Percentiles rank a stretch among this genome's conserved stretches.
Conservation (phyloP, 495 filamentous ascomycete genomes). For the Aspergillus affinis region DNA sequence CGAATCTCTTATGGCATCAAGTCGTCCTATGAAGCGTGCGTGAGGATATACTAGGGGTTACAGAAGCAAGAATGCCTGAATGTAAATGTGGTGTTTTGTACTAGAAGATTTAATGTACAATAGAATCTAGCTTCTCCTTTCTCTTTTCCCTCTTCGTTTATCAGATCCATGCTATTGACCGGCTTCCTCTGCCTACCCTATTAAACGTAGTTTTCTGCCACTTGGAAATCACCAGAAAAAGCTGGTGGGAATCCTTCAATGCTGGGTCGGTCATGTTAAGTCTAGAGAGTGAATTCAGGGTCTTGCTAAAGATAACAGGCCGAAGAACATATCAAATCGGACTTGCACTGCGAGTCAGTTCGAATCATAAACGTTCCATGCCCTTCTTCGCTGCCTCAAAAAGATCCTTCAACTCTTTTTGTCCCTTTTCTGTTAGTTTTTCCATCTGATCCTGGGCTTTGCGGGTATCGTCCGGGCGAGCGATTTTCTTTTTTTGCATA, state of each 20-base stretch:
- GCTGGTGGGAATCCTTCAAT: background rate
- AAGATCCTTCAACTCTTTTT: slow-evolving; percentile 63
- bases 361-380: slow-evolving; percentile 45
- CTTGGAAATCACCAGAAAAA: background rate
- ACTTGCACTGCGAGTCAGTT: background rate
- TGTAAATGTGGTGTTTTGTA: background rate
- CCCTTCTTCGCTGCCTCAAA: slow-evolving; percentile 66
- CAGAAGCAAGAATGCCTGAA: background rate
- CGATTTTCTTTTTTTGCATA: slow-evolving; percentile 54
- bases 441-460: slow-evolving; percentile 70
- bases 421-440: slow-evolving; percentile 69
- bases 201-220: background rate
- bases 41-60: slow-evolving; percentile 13
- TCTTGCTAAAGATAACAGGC: background rate
- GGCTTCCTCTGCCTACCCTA: background rate
- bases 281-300: background rate
- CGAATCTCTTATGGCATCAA: slow-evolving; percentile 38
- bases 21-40: slow-evolving; percentile 32
- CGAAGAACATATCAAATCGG: background rate
- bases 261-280: background rate
- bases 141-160: background rate
- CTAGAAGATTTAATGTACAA: background rate
- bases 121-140: background rate
- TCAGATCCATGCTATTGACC: background rate
- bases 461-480: slow-evolving; percentile 64